A percentile compares a stretch with the other conserved stretches of the same genome.
phyloP scores from a whole-genome alignment of 768 basidiomycete genomes.

The Porphyrellus cyaneotinctus region DNA sequence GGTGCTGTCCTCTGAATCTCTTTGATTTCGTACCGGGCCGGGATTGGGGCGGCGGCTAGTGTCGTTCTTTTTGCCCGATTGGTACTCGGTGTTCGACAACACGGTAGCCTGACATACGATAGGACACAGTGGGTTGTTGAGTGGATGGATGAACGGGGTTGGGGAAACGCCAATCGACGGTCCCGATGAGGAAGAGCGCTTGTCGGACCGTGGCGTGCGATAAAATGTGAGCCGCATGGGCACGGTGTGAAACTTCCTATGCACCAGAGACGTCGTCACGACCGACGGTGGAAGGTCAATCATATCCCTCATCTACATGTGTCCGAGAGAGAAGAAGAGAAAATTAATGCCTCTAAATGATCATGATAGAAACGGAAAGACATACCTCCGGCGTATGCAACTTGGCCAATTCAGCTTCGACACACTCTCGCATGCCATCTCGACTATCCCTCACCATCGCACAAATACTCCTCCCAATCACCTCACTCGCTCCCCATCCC shows the following conservation, averaged over 20 bases:
- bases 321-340: neutral
- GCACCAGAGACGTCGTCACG: slow-evolving; percentile 33
- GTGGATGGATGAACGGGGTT: slow-evolving; percentile 14
- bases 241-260: slow-evolving; percentile 34
- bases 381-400: slow-evolving; percentile 17
- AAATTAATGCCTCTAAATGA: neutral
- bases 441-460: slow-evolving; percentile 33
- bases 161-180: neutral
- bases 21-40: neutral
- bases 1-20: neutral
- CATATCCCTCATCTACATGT: neutral
- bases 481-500: slow-evolving; percentile 54
- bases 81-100: slow-evolving; percentile 6
- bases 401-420: slow-evolving; percentile 29
- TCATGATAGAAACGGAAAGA: neutral
- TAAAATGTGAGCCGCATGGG: slow-evolving; percentile 37
- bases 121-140: slow-evolving; percentile 18
- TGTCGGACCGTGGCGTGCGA: slow-evolving; percentile 26
- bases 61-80: neutral
- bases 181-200: neutral
- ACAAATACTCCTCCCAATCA: slow-evolving; percentile 46
- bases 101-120: slow-evolving; percentile 31
- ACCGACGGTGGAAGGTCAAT: slow-evolving; percentile 18
- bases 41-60: neutral
- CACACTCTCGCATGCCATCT: slow-evolving; percentile 13